Percentiles rank a stretch among this genome's conserved stretches.
Evolutionary conservation across 495 filamentous ascomycete genomes (phyloP).

Genomic region (Aspergillus heteromorphus): DNA sequence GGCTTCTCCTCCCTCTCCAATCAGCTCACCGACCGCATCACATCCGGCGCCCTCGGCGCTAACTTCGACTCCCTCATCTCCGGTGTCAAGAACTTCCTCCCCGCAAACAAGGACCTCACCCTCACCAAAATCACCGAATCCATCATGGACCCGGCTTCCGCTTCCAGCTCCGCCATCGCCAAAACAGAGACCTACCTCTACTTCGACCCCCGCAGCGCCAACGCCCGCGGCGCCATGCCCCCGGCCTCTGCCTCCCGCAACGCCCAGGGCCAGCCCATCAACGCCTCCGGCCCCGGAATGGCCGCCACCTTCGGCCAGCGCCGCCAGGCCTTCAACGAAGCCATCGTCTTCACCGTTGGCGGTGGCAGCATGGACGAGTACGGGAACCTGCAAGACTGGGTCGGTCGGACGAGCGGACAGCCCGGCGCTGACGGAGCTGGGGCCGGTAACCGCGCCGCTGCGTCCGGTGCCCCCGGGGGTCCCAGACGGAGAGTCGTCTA

Average conservation of each 20-base stretch:
- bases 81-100: slow-evolving; percentile 98
- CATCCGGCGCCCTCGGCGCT: slow-evolving; percentile 79
- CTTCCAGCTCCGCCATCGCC: slow-evolving; percentile 84
- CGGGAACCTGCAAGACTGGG: slow-evolving; percentile 96
- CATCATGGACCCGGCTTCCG: slow-evolving; percentile 91
- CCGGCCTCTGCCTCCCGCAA: slow-evolving; percentile 54
- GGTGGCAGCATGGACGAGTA: slow-evolving; percentile 99
- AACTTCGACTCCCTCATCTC: slow-evolving; percentile 94
- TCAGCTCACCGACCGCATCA: slow-evolving; percentile 86
- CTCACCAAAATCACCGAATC: slow-evolving; percentile 97
- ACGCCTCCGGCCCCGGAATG: slow-evolving; percentile 53
- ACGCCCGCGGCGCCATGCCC: slow-evolving; percentile 89
- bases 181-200: slow-evolving; percentile 99
- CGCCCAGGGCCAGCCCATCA: slow-evolving; percentile 41
- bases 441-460: slow-evolving; percentile 31
- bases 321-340: slow-evolving; percentile 89
- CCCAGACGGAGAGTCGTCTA: slow-evolving; percentile 79
- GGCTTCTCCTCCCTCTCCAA: slow-evolving; percentile 87
- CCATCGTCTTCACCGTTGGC: slow-evolving; percentile 94
- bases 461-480: slow-evolving; percentile 15
- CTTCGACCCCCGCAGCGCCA: slow-evolving; percentile 91
- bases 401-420: slow-evolving; percentile 61
- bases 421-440: slow-evolving; percentile 41
- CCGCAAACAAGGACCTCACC: slow-evolving; percentile 90
- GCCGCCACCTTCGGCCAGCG: slow-evolving; percentile 89